Evolutionary conservation across 371 early-diverging fungal genomes (phyloP), one percentile per base, ranked within the genome.

Genomic region (Rhizopus stolonifer): DNA sequence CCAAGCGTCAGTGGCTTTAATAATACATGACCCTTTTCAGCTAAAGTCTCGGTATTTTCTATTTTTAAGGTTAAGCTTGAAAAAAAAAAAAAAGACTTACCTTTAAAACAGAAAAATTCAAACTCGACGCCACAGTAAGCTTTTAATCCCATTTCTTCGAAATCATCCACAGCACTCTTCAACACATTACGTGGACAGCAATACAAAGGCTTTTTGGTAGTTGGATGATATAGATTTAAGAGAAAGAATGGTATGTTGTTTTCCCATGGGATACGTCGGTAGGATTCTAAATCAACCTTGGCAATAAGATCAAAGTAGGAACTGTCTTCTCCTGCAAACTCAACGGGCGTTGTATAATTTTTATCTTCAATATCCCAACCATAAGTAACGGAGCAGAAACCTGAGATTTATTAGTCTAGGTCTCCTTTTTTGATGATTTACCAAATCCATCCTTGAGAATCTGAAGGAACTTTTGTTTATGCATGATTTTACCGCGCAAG

Each of bases 91-190:
- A 10, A 10, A 29, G 10, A 29, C 43, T 52, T 74, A 89, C 89
- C 90, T 73, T 84, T 79, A 62, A 88, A 91, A 66, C 88, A 88
- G 73, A 79, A 93, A 53, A 86, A 93, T 69, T 93, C 91, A 65
- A 81, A 89, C 70, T 93, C 91, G 1, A 84, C 79, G 7, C 93
- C 91, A 69, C 80, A 80, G 47, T 82, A 74, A 9, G 89, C 80
- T 14, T 71, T 77, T 46, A 81, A 65, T 0, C 85, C 84, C 15
- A 79, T 55, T 19, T 67, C 58, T 4, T 72, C 58, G 19, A 69
- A 74, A 25, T 72, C 60, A 7, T 67, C 69, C 4, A 80, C 67
- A 42, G 81, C 73, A 11, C 65, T 52, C 59, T 85, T 84, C 40
- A 91, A 62, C 15, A 88, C 51, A 25, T 71, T 66, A 5, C 93